Base-by-base conservation (phyloP, 768 basidiomycete species). In the Leccinum barrowsii region DNA sequence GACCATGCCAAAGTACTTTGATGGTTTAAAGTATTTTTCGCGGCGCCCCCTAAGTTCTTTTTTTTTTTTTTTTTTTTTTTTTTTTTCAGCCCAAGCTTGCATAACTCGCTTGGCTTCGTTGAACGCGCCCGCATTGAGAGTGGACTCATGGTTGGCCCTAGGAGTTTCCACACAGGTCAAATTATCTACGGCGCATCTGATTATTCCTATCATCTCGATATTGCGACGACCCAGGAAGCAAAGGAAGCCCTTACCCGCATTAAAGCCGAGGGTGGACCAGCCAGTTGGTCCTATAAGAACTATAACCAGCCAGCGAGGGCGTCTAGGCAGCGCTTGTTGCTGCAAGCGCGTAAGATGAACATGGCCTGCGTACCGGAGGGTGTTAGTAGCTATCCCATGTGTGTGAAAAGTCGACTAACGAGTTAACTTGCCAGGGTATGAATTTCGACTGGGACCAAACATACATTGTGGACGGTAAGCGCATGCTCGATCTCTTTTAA, bases 361-460 rank as follows among this genome's bases (percentile, higher is more conserved):
- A 86, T 90, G 87, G 75, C 86, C 12, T 87, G 86, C 58, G 82
- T 89, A 5, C 87, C 88, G 0, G 88, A 90, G 70, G 88, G 87
- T 40, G 78, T 80, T 46, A 63, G 78, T 74, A 15, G 7, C n/a
- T 12, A 40, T 28, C 7, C 34, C 24, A 17, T 17, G 1, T 58
- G 22, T 17, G 5, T 8, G 7, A 4, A 26, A 21, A 44, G 47
- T 26, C 8, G 12, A 52, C 47, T 59, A 10, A 63, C n/a, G 7
- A 12, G 19, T 15, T 32, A 28, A 19, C 35, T 19, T 26, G 19
- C 8, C 42, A 50, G 76, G 89, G 89, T 8, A 88, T 89, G 87
- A 88, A 87, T 65, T 83, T 78, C 28, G 88, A 90, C 64, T 90
- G 89, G 89, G 87, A 90, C 63, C 70, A 84, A 62, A 88, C 89